These are phyloP conservation scores for Tanacetum coccineum DNA, from an alignment of 129 eudicot species.

Conservation along the genomic window DNA sequence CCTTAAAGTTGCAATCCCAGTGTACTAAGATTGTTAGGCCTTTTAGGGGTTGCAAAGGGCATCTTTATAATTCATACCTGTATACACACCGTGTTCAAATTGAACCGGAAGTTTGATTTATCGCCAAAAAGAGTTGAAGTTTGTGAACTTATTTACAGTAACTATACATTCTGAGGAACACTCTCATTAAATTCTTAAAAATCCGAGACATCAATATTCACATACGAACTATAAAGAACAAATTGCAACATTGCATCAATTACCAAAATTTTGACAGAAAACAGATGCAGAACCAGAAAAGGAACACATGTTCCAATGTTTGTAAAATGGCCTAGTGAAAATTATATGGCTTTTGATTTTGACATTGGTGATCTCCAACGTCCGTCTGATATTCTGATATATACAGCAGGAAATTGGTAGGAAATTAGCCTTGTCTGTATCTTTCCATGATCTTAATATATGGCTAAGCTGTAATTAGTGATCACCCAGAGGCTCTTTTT, in stretches of 20 bases:
- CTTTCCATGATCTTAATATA: slow-evolving; percentile 5
- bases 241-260: slow-evolving; percentile 30
- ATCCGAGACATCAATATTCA: slow-evolving; percentile 27
- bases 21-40: too few species aligned
- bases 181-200: slow-evolving; percentile 21
- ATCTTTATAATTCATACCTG: not conserved
- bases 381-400: slow-evolving; percentile 37
- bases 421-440: not conserved
- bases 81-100: not conserved
- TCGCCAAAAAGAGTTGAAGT: slow-evolving; percentile 13
- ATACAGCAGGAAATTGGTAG: slow-evolving; percentile 35
- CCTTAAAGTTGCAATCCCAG: too few species aligned
- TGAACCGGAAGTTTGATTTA: not conserved
- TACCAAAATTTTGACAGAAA: slow-evolving; percentile 53
- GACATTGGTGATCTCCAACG: slow-evolving; percentile 2
- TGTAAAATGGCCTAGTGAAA: slow-evolving; percentile 17
- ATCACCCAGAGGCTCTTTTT: slow-evolving; percentile 47
- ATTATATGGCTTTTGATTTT: slow-evolving; percentile 11
- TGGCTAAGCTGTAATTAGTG: slow-evolving; percentile 20
- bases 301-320: slow-evolving; percentile 24
- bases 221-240: slow-evolving; percentile 7
- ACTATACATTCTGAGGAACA: slow-evolving; percentile 25
- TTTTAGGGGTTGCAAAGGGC: too few species aligned
- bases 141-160: slow-evolving; percentile 14
- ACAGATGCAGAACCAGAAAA: slow-evolving; percentile 32